Percentiles rank a stretch among this genome's conserved stretches.
These are phyloP conservation scores for Pyrus betulifolia DNA, from an alignment of 306 rosid species.

Conservation along the genomic window DNA sequence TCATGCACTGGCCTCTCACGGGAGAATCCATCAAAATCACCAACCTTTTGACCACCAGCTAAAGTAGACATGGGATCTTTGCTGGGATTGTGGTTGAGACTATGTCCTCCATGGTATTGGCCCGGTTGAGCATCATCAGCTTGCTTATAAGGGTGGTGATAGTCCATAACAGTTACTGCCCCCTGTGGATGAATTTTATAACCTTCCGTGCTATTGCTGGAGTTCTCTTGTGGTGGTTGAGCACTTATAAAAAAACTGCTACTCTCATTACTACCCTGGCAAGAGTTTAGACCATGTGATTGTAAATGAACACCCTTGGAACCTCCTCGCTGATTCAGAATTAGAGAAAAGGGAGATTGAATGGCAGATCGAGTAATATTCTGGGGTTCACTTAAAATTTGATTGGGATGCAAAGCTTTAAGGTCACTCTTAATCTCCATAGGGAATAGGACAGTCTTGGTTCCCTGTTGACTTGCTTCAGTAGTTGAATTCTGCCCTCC, in stretches of 20 bases:
- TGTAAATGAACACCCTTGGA: conserved; percentile 31
- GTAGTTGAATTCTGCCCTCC: conserved; percentile 27
- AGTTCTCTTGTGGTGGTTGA: conserved; percentile 29
- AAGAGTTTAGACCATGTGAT: conserved; percentile 32
- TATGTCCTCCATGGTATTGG: conserved; percentile 22
- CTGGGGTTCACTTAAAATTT: conserved; percentile 29
- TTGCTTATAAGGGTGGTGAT: conserved; percentile 18
- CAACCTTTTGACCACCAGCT: conserved; percentile 21
- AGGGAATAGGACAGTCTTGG: conserved; percentile 15
- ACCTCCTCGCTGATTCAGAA: conserved; percentile 31
- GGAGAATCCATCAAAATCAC: conserved; percentile 24
- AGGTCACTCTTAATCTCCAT: conserved; percentile 27
- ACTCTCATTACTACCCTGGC: conserved; percentile 37
- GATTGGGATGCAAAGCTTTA: conserved; percentile 34
- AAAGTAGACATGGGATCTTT: conserved; percentile 15
- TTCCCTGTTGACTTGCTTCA: conserved; percentile 40
- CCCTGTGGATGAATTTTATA: conserved; percentile 22
- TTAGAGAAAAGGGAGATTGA: conserved; percentile 30
- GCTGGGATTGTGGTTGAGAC: conserved; percentile 17
- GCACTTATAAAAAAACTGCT: conserved; percentile 31
- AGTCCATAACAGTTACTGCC: conserved; percentile 19
- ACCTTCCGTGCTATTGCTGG: conserved; percentile 17
- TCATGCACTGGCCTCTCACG: conserved; percentile 25
- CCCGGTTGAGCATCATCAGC: conserved; percentile 16
- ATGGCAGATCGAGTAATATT: conserved; percentile 15